Conservation (phyloP, 805 yeast species). For the Danielia oregonensis region DNA sequence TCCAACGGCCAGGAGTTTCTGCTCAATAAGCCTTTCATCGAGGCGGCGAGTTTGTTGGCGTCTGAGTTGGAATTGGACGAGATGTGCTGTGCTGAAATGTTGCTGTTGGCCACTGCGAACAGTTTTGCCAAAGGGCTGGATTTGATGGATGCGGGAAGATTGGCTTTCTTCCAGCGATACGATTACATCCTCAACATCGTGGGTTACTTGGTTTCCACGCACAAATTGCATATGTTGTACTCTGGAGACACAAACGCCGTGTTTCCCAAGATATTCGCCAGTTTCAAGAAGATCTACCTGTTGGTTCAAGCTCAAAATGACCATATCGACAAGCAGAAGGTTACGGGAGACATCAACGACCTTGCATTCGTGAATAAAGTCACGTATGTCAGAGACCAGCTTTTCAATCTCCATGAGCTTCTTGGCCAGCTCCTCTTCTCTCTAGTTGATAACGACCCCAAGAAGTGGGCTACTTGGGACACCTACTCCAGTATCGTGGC, state of each 20-base stretch:
- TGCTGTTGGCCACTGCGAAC: conserved; percentile 44
- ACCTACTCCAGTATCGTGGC: conserved; percentile 39
- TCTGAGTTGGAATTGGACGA: conserved; percentile 60
- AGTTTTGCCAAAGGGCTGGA: conserved; percentile 44
- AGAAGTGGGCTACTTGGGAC: conserved; percentile 25
- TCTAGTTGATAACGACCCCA: conserved; percentile 35
- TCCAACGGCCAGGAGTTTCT: conserved; percentile 55
- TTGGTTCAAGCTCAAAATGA: conserved; percentile 55
- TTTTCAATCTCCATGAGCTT: conserved; percentile 65
- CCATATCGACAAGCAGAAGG: conserved; percentile 40
- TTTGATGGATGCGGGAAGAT: conserved; percentile 58
- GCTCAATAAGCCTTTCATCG: conserved; percentile 63
- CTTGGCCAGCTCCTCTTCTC: conserved; percentile 65
- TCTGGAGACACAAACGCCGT: conserved; percentile 13
- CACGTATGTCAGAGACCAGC: conserved; percentile 56
- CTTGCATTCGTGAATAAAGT: conserved; percentile 37
- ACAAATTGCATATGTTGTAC: conserved; percentile 22
- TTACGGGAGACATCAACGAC: conserved; percentile 49
- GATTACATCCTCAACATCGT: conserved; percentile 71
- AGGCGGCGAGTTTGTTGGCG: conserved; percentile 57
- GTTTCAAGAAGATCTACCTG: conserved; percentile 57
- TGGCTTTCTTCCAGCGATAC: conserved; percentile 64
- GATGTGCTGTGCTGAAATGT: conserved; percentile 64
- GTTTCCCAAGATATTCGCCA: conserved; percentile 43
- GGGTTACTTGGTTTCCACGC: conserved; percentile 24